These are phyloP conservation scores for Colletotrichum trifolii DNA, from an alignment of 2,329 filamentous ascomycete genomes.

Conservation along the genomic window DNA sequence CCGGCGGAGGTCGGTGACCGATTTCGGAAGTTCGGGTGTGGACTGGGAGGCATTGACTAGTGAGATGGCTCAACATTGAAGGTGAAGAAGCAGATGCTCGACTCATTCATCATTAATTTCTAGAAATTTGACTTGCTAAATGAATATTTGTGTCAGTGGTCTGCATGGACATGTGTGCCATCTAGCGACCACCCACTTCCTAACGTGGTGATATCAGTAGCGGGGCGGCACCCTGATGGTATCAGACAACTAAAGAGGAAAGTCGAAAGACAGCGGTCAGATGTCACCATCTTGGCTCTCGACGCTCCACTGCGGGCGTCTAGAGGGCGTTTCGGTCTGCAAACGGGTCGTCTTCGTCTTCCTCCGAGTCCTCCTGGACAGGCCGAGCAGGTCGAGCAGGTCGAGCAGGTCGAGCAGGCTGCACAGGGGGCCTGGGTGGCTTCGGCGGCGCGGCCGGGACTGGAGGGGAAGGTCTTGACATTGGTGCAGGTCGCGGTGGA, in stretches of 20 bases:
- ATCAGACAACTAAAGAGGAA: constrained; percentile 2
- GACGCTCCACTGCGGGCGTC: constrained; percentile 32
- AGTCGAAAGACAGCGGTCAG: constrained; percentile 20
- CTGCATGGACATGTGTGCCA: too few relatives aligned
- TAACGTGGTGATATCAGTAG: constrained; percentile 6
- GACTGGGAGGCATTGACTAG: background rate
- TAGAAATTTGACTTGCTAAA: constrained; percentile 18
- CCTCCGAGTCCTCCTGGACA: constrained; percentile 57
- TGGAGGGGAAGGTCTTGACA: constrained; percentile 61
- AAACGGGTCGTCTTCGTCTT: constrained; percentile 86
- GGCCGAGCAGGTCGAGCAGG: constrained; percentile 44
- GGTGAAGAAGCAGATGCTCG: constrained; percentile 5
- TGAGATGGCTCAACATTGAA: background rate
- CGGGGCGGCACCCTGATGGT: constrained; percentile 16
- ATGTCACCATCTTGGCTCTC: constrained; percentile 35
- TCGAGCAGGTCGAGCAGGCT: constrained; percentile 46
- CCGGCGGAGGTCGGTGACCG: constrained; percentile 21
- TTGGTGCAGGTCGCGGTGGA: constrained; percentile 59
- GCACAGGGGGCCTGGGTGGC: constrained; percentile 47
- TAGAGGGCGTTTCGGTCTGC: constrained; percentile 80
- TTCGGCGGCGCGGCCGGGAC: constrained; percentile 50
- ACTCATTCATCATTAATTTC: constrained; percentile 20
- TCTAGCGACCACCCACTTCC: background rate
- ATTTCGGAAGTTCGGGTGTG: constrained; percentile 18
- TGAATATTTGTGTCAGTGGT: background rate